A percentile compares a stretch with the other conserved stretches of the same genome.
phyloP scores from a whole-genome alignment of 768 basidiomycete genomes.

The Mycena pura region DNA sequence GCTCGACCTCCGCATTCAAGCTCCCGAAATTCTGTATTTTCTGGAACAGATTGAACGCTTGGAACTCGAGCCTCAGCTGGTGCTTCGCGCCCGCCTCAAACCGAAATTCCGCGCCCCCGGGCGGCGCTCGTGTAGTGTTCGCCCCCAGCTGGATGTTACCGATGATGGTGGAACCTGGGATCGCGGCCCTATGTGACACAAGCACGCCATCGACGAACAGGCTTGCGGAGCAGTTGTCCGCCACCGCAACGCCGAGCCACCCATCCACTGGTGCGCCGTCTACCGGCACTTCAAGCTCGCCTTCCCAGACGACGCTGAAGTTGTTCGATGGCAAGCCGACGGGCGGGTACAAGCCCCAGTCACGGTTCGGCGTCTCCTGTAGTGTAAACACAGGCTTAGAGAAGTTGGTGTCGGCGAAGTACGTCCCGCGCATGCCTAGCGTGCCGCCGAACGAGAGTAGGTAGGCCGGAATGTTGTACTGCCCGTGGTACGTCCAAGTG shows the following conservation, averaged over 20 bases:
- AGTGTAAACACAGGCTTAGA: constrained; percentile 22
- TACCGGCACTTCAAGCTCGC: constrained; percentile 31
- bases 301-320: constrained; percentile 36
- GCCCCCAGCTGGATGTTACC: constrained; percentile 29
- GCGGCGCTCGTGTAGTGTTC: constrained; percentile 28
- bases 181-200: constrained; percentile 21
- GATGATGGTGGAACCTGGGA: constrained; percentile 26
- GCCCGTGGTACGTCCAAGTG: constrained; percentile 32
- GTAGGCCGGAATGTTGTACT: constrained; percentile 33
- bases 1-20: constrained; percentile 32
- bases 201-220: constrained; percentile 31
- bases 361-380: constrained; percentile 33
- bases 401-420: constrained; percentile 34
- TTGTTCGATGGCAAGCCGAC: constrained; percentile 34
- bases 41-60: constrained; percentile 28
- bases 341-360: constrained; percentile 36
- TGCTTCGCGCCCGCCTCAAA: constrained; percentile 28
- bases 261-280: constrained; percentile 28
- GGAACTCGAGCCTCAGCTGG: constrained; percentile 29
- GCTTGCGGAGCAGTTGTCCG: constrained; percentile 30
- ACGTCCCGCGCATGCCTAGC: constrained; percentile 26
- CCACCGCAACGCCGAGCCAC: constrained; percentile 32
- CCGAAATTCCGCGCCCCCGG: constrained; percentile 26
- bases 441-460: constrained; percentile 27
- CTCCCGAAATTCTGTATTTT: constrained; percentile 32